phyloP scores from a whole-genome alignment of 2,329 filamentous ascomycete genomes.

The Clonostachys rosea region DNA sequence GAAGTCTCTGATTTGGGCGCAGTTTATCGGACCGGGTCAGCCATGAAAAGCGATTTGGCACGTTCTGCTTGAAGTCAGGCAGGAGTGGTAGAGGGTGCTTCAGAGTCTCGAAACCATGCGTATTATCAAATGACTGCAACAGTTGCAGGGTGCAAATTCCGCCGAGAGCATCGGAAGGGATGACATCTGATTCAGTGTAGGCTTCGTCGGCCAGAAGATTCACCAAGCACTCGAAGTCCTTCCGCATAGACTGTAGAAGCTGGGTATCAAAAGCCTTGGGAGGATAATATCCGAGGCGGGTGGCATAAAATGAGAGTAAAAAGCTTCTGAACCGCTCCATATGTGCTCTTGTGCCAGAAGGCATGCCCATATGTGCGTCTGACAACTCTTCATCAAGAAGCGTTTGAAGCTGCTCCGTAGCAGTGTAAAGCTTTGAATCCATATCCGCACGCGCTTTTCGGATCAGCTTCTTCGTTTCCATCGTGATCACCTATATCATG shows the following conservation, averaged over 20 bases:
- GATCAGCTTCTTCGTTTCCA: conserved; percentile 60
- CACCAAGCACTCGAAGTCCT: conserved; percentile 69
- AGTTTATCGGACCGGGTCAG: conserved; percentile 27
- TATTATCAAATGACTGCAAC: conserved; percentile 60
- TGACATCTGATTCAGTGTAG: conserved; percentile 42
- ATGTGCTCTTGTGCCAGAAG: conserved; percentile 56
- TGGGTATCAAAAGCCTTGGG: conserved; percentile 56
- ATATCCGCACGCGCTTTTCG: conserved; percentile 59
- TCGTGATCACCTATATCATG: conserved; percentile 34
- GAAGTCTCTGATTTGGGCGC: conserved; percentile 40
- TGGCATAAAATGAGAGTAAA: conserved; percentile 60
- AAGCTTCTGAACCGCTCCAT: conserved; percentile 70
- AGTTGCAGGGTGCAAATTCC: conserved; percentile 69
- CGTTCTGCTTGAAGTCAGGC: conserved; percentile 37
- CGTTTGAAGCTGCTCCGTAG: conserved; percentile 52
- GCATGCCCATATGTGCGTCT: conserved; percentile 59
- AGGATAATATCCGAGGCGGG: conserved; percentile 68
- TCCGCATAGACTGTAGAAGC: conserved; percentile 56
- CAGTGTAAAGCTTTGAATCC: conserved; percentile 55
- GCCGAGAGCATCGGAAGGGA: conserved; percentile 51
- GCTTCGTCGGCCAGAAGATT: conserved; percentile 63
- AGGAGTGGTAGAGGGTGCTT: conserved; percentile 63
- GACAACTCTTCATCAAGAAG: conserved; percentile 72
- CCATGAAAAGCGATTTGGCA: conserved; percentile 32
- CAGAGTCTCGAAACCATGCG: conserved; percentile 55